Conservation (phyloP, 2,329 filamentous ascomycete genomes). For the Chalaropsis ovoidea region DNA sequence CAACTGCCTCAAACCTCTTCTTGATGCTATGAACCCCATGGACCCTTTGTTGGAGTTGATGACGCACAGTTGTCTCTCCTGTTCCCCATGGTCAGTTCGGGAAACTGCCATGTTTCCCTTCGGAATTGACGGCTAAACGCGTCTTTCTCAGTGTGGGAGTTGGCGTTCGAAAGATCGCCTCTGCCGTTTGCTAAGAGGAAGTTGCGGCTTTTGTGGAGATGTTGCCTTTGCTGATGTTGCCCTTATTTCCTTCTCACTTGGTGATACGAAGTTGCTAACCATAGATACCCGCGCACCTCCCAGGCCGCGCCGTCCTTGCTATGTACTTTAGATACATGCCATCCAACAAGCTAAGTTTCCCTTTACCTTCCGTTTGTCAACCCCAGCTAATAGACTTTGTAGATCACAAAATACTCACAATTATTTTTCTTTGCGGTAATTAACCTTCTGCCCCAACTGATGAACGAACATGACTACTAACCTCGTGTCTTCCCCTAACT, state of each 20-base stretch:
- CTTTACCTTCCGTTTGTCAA: not conserved
- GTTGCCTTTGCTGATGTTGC: not conserved
- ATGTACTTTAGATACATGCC: too few species aligned
- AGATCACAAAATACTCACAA: not conserved
- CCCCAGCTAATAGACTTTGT: not conserved
- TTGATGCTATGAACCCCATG: not conserved
- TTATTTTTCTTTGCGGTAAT: not conserved
- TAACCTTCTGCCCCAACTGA: not conserved
- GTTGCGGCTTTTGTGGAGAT: not conserved
- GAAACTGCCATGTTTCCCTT: not conserved
- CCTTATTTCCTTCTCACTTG: not conserved
- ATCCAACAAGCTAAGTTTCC: not conserved
- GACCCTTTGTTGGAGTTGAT: not conserved
- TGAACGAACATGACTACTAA: constrained; percentile 2
- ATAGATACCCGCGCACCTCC: not conserved
- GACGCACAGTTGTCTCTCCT: not conserved
- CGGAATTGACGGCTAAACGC: not conserved
- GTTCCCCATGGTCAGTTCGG: not conserved
- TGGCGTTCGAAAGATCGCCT: not conserved
- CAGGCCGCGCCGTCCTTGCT: not conserved
- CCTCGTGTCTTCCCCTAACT: not conserved
- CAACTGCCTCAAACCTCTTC: not conserved
- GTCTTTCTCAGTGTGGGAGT: not conserved
- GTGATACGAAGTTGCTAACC: not conserved
- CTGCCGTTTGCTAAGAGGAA: not conserved